Percentiles rank a stretch among this genome's conserved stretches.
These are phyloP conservation scores for Teunomyces lycoperdinae DNA, from an alignment of 805 yeast genomes.

Conservation along the genomic window DNA sequence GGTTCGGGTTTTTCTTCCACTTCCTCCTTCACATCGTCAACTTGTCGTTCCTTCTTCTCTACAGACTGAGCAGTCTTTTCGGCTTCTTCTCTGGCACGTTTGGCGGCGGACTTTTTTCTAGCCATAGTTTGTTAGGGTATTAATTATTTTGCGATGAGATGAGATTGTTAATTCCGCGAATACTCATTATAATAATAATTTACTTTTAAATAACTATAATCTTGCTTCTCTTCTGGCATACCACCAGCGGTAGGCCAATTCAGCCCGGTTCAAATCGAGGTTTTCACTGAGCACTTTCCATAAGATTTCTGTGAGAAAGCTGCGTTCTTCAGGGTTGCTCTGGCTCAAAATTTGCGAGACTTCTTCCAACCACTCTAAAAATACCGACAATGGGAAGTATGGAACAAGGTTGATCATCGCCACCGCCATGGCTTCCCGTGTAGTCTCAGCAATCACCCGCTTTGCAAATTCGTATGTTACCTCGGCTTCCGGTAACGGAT, in stretches of 20 bases:
- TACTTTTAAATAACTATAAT: not conserved
- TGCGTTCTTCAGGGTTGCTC: slow-evolving; percentile 36
- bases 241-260: slow-evolving; percentile 63
- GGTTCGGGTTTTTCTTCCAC: slow-evolving; percentile 12
- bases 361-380: slow-evolving; percentile 47
- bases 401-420: slow-evolving; percentile 53
- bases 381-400: slow-evolving; percentile 42
- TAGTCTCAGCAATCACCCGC: slow-evolving; percentile 34
- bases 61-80: slow-evolving; percentile 2
- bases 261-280: slow-evolving; percentile 54
- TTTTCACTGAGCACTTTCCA: slow-evolving; percentile 60
- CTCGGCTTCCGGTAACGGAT: slow-evolving; percentile 10
- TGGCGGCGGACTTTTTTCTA: slow-evolving; percentile 83
- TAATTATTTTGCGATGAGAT: slow-evolving; percentile 15
- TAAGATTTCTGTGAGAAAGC: slow-evolving; percentile 36
- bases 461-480: slow-evolving; percentile 18
- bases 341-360: slow-evolving; percentile 34
- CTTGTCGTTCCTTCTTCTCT: slow-evolving; percentile 4
- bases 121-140: slow-evolving; percentile 49
- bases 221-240: slow-evolving; percentile 32
- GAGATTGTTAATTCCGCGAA: slow-evolving; percentile 6
- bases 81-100: slow-evolving; percentile 56
- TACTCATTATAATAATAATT: no score
- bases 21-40: slow-evolving; percentile 19
- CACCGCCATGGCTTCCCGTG: slow-evolving; percentile 48